Evolutionary conservation across 768 basidiomycete genomes (phyloP), one percentile per base, ranked within the genome.

Genomic region (Stropharia rugosoannulata): DNA sequence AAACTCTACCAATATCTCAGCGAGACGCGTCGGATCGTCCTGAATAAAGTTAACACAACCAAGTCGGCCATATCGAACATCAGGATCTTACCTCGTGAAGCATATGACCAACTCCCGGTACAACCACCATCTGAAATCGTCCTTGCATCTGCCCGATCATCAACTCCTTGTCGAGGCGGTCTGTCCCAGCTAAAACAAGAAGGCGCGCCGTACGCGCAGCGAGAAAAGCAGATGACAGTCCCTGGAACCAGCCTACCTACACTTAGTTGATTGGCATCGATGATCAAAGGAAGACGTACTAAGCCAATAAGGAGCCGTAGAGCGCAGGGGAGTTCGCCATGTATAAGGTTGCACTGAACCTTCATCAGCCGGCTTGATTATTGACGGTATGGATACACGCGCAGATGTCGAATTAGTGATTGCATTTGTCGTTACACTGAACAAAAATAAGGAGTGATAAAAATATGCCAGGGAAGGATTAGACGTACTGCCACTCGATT

Each of bases 111-210:
- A 93, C 92, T 35, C 86, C 85, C 8, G 85, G 82, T 57, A 96
- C 80, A 37, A 99, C 93, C 19, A 82, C 87, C 68, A 98, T 80
- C 72, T 98, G 96, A 71, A 98, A 99, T 69, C 97, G 98, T 64
- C 88, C 92, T 68, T 88, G 93, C 93, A 96, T 95, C 66, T 95
- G 93, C 1, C 90, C 97, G 48, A 98, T 94, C 89, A 96, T 97
- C 44, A 99, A 79, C 61, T 93, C 86, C 62, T 84, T 89, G 65
- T 99, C 97, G 4, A 98, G 82, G 15, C 95, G 79, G 62, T 99
- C 97, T 15, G 95, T 86, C 0, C 95, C 96, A 0, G 97, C 97
- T 13, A 99, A 77, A 8, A 98, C 82, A 19, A 99, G 82, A 25
- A 99, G 73, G 27, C 95, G 85, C 0, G 95, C 96, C 0, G 92